Percentiles rank a stretch among this genome's conserved stretches.
Evolutionary conservation across 139 green algal species (phyloP).

Genomic region (Tetradesmus obliquus): DNA sequence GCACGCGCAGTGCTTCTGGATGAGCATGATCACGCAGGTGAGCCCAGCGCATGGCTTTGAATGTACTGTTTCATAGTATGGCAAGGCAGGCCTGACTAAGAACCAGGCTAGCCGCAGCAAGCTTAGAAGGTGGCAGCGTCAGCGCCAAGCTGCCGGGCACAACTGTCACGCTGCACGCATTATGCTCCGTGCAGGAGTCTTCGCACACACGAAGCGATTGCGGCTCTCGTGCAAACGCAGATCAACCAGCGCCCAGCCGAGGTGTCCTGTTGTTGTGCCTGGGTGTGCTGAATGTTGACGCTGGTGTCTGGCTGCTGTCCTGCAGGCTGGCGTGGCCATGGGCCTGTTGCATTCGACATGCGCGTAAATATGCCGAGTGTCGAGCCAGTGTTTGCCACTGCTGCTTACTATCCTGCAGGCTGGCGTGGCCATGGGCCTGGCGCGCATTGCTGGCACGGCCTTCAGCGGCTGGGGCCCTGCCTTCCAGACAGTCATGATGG

Average conservation of each 20-base stretch:
- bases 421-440: constrained; percentile 90
- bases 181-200: background rate
- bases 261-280: background rate
- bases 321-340: constrained; percentile 83
- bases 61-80: background rate
- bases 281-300: background rate
- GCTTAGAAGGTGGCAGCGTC: background rate
- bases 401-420: constrained; percentile 24
- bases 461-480: constrained; percentile 81
- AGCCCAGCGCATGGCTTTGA: background rate
- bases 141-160: too few species aligned
- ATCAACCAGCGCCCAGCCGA: background rate
- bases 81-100: too few species aligned
- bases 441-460: constrained; percentile 71
- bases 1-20: constrained; percentile 74
- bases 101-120: background rate
- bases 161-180: background rate
- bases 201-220: too few species aligned
- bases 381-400: too few species aligned
- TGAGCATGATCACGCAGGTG: constrained; percentile 89
- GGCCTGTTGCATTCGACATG: constrained; percentile 58
- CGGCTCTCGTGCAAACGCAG: too few species aligned
- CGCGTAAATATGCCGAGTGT: too few species aligned
- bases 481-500: constrained; percentile 85
- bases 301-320: background rate